Evolutionary conservation across 306 rosid species (phyloP), one percentile per base, ranked within the genome.

Genomic region (Cucumis melo): DNA sequence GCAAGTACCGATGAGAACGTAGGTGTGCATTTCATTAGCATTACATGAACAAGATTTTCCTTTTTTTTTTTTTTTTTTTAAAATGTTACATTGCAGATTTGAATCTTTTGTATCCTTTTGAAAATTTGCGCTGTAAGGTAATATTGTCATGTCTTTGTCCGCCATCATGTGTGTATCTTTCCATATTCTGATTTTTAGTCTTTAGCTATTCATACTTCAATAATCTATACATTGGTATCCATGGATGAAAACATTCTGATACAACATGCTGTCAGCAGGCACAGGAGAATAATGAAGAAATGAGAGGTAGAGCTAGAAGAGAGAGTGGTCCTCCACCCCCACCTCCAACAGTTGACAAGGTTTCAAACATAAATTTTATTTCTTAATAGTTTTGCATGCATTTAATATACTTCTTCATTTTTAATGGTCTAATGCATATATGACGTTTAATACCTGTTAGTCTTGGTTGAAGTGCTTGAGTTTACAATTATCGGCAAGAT

Each of bases 221-320:
- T 62, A 54, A 10, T 67, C 74, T 41, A 77, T 67, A 46, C 74
- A 68, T 57, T 38, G 15, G 8, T 38, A 39, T 65, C 29, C 46
- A 65, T 65, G 21, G 73, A 38, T 6, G 50, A 4, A 77, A 81
- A 63, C 44, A 76, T 73, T 61, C 57, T 80, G 73, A 78, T 50
- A 42, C 73, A 34, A 74, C 51, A 60, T 54, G 20, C 78, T 82
- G 71, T 79, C 73, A 60, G 42, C 86, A 91, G 98, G 89, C 87
- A 75, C 61, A 81, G 2, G 98, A 93, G 86, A 84, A 86, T 81
- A 93, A 88, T 83, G 98, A 85, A 80, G 96, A 87, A 78, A 85
- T 87, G 91, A 87, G 46, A 84, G 88, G 84, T 68, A 91, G 88
- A 89, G 81, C 88, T 77, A 87, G 96, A 83, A 88, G 96, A 82